phyloP scores from a whole-genome alignment of 2,329 filamentous ascomycete genomes.

The Beauveria asiatica region DNA sequence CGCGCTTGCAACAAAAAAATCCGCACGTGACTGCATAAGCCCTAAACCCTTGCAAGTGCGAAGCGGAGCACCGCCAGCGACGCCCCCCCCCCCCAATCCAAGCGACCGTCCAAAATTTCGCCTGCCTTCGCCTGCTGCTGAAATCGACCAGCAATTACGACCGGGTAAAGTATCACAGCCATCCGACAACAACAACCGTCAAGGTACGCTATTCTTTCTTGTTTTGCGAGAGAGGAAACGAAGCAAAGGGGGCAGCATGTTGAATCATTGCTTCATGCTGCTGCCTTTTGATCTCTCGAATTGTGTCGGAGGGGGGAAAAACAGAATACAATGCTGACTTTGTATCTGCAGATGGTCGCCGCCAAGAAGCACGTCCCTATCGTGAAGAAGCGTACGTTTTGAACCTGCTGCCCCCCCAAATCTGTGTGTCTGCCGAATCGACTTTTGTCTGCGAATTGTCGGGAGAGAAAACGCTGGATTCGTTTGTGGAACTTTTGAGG shows the following conservation, averaged over 20 bases:
- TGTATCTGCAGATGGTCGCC: slow-evolving; percentile 73
- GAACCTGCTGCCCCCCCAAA: not conserved
- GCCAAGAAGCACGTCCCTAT: slow-evolving; percentile 99
- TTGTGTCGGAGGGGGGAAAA: not conserved
- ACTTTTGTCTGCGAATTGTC: not conserved
- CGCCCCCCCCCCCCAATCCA: not conserved
- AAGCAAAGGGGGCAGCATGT: not conserved
- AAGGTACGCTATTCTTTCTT: slow-evolving; percentile 4
- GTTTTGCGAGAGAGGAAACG: not conserved
- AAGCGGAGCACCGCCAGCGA: not conserved
- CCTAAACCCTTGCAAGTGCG: slow-evolving; percentile 8
- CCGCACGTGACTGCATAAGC: not conserved
- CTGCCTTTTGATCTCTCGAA: not conserved
- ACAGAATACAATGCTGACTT: slow-evolving; percentile 20
- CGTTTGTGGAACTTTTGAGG: not conserved
- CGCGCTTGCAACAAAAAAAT: not conserved
- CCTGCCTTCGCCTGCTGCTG: not conserved
- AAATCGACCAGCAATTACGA: slow-evolving; percentile 7
- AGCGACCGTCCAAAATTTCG: slow-evolving; percentile 7
- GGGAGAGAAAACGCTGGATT: not conserved
- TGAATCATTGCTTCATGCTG: not conserved
- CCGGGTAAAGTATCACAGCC: slow-evolving; percentile 10
- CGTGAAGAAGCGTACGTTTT: slow-evolving; percentile 97
- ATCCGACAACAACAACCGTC: slow-evolving; percentile 12
- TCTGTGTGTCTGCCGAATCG: not conserved